A percentile compares a stretch with the other conserved stretches of the same genome.
These are phyloP conservation scores for Suhomyces terraborum DNA, from an alignment of 1,139 yeast genomes.

Conservation along the genomic window DNA sequence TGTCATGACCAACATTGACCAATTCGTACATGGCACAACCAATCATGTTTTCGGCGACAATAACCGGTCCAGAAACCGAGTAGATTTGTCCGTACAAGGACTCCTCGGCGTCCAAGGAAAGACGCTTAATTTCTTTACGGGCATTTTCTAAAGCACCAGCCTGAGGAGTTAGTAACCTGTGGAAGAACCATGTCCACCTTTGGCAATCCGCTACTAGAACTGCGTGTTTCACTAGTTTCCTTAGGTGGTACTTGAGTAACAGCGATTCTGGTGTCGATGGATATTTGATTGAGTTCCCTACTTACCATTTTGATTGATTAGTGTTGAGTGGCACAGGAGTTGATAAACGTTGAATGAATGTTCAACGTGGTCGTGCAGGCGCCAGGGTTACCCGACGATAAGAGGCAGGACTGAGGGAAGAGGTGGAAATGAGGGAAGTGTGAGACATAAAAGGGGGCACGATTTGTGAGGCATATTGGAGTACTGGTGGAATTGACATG, in stretches of 20 bases:
- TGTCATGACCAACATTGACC: slow-evolving; percentile 96
- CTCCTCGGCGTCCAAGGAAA: slow-evolving; percentile 79
- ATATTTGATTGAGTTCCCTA: background rate
- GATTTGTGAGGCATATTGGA: too few relatives aligned
- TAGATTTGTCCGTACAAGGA: slow-evolving; percentile 83
- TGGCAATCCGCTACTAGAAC: background rate
- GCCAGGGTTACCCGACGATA: slow-evolving; percentile 10
- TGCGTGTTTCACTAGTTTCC: too few relatives aligned
- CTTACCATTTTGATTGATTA: slow-evolving; percentile 14
- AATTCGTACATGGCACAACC: slow-evolving; percentile 99
- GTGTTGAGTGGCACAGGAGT: slow-evolving; percentile 7
- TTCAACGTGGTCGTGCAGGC: slow-evolving; percentile 12
- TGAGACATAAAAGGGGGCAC: background rate
- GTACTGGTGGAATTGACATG: too few relatives aligned
- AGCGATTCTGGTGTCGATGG: background rate
- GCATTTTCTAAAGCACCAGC: slow-evolving; percentile 98
- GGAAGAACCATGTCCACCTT: background rate
- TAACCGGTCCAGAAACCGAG: slow-evolving; percentile 97
- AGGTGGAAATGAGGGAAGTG: background rate
- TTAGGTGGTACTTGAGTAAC: too few relatives aligned
- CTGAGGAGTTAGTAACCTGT: slow-evolving; percentile 38
- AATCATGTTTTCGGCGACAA: slow-evolving; percentile 96
- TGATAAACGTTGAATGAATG: slow-evolving; percentile 11
- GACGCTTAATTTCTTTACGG: slow-evolving; percentile 87
- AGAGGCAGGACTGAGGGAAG: background rate